A percentile compares a stretch with the other conserved stretches of the same genome.
Evolutionary conservation across 768 basidiomycete genomes (phyloP).

Genomic region (Suillus hirtellus): DNA sequence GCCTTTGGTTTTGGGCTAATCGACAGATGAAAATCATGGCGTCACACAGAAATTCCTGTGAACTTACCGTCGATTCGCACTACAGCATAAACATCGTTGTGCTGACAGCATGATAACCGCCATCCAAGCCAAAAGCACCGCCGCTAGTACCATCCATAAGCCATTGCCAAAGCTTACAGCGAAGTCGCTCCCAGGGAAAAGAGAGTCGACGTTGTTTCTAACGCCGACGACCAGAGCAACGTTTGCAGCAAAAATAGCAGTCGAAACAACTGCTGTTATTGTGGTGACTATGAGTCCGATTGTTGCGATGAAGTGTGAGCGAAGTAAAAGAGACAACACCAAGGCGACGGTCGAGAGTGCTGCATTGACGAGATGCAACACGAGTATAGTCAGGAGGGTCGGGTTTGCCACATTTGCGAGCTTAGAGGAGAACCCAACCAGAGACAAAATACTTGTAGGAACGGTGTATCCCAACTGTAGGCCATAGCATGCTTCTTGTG

Average conservation of each 20-base stretch:
- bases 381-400: constrained; percentile 52
- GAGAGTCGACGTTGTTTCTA: constrained; percentile 40
- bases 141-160: constrained; percentile 70
- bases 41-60: background rate
- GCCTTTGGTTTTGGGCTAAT: background rate
- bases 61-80: constrained; percentile 46
- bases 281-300: constrained; percentile 59
- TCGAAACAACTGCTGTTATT: constrained; percentile 53
- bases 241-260: constrained; percentile 60
- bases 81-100: constrained; percentile 68
- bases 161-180: constrained; percentile 61
- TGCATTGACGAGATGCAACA: constrained; percentile 69
- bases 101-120: constrained; percentile 62
- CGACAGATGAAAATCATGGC: background rate
- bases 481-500: constrained; percentile 52
- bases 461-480: constrained; percentile 72
- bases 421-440: constrained; percentile 44
- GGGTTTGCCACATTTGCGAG: constrained; percentile 50
- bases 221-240: constrained; percentile 59
- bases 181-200: constrained; percentile 42
- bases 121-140: constrained; percentile 56
- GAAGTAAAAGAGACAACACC: constrained; percentile 57
- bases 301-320: constrained; percentile 55
- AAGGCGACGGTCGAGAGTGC: constrained; percentile 57
- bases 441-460: constrained; percentile 42